These are phyloP conservation scores for Hortiboletus flavorubellus DNA, from an alignment of 768 basidiomycete genomes.

Conservation along the genomic window DNA sequence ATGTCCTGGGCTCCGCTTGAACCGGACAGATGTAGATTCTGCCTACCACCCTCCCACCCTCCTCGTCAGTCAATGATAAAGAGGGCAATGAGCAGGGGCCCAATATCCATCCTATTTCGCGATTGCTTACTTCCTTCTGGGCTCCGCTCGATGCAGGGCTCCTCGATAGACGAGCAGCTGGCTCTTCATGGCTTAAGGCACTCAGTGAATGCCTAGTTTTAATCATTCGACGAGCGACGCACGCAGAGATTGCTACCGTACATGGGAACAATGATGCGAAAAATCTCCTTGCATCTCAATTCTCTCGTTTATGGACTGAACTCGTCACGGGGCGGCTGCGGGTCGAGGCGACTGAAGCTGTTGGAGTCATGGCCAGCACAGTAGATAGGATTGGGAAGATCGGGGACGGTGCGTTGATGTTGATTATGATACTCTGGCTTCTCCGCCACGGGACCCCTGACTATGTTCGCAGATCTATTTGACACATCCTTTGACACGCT, in stretches of 20 bases:
- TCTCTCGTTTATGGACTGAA: slow-evolving; percentile 48
- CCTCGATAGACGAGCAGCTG: slow-evolving; percentile 19
- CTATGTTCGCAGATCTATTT: slow-evolving; percentile 40
- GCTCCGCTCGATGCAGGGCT: slow-evolving; percentile 55
- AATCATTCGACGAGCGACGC: slow-evolving; percentile 37
- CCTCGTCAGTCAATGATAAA: not conserved
- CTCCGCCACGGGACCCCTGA: slow-evolving; percentile 12
- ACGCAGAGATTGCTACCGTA: not conserved
- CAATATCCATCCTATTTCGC: slow-evolving; percentile 33
- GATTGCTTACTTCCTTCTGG: slow-evolving; percentile 80
- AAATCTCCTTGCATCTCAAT: slow-evolving; percentile 43
- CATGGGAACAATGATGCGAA: slow-evolving; percentile 4
- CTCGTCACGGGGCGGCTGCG: slow-evolving; percentile 43
- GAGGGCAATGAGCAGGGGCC: not conserved
- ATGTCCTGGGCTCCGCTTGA: not conserved
- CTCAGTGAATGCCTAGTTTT: slow-evolving; percentile 71
- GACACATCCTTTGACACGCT: slow-evolving; percentile 47
- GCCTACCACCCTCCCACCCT: slow-evolving; percentile 14
- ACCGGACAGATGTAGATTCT: slow-evolving; percentile 16
- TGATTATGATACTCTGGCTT: slow-evolving; percentile 24
- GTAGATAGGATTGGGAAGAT: slow-evolving; percentile 42
- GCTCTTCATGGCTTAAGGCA: slow-evolving; percentile 61
- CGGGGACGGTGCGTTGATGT: slow-evolving; percentile 37
- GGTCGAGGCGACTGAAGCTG: slow-evolving; percentile 43
- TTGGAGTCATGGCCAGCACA: slow-evolving; percentile 41